phyloP scores from a whole-genome alignment of 768 basidiomycete species.

The Cystobasidium onofrii region DNA sequence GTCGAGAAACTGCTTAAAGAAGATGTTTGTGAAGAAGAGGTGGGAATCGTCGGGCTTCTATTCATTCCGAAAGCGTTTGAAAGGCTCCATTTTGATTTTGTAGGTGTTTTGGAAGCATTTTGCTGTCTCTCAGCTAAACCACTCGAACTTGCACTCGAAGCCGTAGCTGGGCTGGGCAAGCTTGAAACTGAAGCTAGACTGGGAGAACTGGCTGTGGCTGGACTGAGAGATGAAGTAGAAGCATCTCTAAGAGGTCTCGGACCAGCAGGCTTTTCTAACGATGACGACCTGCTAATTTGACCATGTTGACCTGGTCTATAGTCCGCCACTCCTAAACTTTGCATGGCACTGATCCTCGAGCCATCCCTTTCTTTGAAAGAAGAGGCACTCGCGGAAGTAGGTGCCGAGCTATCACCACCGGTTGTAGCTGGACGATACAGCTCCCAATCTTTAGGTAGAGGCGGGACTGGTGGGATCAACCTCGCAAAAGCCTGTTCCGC shows the following conservation, averaged over 20 bases:
- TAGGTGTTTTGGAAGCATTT: constrained; percentile 15
- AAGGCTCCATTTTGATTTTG: constrained; percentile 84
- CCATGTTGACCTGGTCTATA: not conserved
- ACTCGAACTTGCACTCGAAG: not conserved
- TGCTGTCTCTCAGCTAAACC: not conserved
- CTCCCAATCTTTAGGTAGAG: constrained; percentile 73
- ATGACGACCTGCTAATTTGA: constrained; percentile 45
- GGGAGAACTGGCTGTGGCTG: not conserved
- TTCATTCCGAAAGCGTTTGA: constrained; percentile 58
- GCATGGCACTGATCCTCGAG: not conserved
- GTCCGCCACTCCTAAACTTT: not conserved
- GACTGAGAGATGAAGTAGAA: not conserved
- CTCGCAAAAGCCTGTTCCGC: constrained; percentile 56
- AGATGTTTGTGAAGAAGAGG: constrained; percentile 54
- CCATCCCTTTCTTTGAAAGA: constrained; percentile 18
- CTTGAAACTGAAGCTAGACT: not conserved
- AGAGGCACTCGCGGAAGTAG: constrained; percentile 41
- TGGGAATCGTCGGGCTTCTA: constrained; percentile 1
- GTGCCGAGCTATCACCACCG: constrained; percentile 48
- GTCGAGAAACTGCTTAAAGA: not conserved
- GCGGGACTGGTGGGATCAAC: constrained; percentile 83
- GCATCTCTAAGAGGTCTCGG: constrained; percentile 42
- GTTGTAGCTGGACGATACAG: constrained; percentile 49
- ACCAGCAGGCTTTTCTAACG: constrained; percentile 47
- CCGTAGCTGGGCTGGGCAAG: not conserved